These are phyloP conservation scores for Psilocybe mexicana DNA, from an alignment of 1,284 basidiomycete genomes.

Conservation along the genomic window DNA sequence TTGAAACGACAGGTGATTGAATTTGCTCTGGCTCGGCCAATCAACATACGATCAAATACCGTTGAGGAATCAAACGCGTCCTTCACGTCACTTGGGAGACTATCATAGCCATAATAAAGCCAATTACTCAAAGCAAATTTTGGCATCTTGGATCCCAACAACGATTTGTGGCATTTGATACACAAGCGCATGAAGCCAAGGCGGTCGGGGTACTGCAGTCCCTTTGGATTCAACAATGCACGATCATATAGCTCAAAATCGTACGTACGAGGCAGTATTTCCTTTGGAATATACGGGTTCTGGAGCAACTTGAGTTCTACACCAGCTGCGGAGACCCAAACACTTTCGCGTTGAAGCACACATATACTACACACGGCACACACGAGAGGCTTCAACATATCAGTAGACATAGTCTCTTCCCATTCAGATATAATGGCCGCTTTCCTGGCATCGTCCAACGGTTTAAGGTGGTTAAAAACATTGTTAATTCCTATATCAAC, in stretches of 20 bases:
- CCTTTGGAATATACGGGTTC: not conserved
- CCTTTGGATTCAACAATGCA: slow-evolving; percentile 1
- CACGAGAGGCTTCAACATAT: not conserved
- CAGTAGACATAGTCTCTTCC: not conserved
- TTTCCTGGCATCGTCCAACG: not conserved
- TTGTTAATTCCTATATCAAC: no score
- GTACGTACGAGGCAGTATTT: not conserved
- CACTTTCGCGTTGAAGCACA: not conserved
- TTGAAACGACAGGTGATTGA: slow-evolving; percentile 7
- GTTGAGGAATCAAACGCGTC: not conserved
- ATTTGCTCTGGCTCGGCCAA: slow-evolving; percentile 4
- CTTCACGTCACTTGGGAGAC: not conserved
- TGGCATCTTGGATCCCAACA: not conserved
- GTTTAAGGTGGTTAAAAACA: not conserved
- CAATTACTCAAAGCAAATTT: slow-evolving; percentile 5
- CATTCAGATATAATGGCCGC: not conserved
- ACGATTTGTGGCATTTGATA: not conserved
- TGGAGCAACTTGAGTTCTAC: not conserved
- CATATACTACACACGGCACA: slow-evolving; percentile 1
- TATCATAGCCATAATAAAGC: slow-evolving; percentile 2
- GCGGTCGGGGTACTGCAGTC: not conserved
- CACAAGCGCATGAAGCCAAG: slow-evolving; percentile 1
- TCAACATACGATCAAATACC: slow-evolving; percentile 7
- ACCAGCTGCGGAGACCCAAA: not conserved
- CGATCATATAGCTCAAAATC: slow-evolving; percentile 2